Conservation (phyloP, 2,329 filamentous ascomycete genomes). For the Metarhizium brunneum region DNA sequence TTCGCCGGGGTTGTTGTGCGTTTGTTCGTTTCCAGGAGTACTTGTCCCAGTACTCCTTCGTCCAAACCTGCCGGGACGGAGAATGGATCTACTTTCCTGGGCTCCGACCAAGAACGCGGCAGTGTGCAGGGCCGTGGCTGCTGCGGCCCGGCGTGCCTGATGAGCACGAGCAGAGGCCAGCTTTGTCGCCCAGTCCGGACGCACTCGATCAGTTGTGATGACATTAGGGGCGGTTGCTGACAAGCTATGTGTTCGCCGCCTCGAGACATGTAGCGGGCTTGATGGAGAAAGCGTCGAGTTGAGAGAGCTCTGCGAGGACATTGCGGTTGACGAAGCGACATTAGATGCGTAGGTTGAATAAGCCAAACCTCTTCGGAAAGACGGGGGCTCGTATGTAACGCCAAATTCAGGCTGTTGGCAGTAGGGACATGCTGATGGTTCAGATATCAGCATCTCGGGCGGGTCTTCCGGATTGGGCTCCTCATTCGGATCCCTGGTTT, state of each 20-base stretch:
- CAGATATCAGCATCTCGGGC: constrained; percentile 68
- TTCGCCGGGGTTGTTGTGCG: constrained; percentile 5
- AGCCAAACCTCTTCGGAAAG: constrained; percentile 74
- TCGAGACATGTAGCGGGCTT: constrained; percentile 25
- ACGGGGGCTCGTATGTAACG: constrained; percentile 85
- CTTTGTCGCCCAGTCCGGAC: constrained; percentile 92
- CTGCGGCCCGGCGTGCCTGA: constrained; percentile 76
- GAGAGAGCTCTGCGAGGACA: constrained; percentile 80
- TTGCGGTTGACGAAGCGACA: constrained; percentile 49
- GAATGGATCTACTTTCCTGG: constrained; percentile 38
- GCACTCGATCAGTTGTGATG: constrained; percentile 83
- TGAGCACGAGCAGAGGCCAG: constrained; percentile 76
- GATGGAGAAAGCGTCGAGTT: constrained; percentile 45
- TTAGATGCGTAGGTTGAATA: constrained; percentile 45
- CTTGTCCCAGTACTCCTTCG: constrained; percentile 37
- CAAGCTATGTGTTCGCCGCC: constrained; percentile 48
- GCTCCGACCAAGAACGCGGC: constrained; percentile 85
- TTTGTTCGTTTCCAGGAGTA: constrained; percentile 16
- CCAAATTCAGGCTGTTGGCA: constrained; percentile 93
- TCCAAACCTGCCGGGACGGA: constrained; percentile 42
- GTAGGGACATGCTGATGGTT: constrained; percentile 87
- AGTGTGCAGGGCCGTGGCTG: constrained; percentile 88
- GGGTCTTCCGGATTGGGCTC: constrained; percentile 36
- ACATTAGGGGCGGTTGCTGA: constrained; percentile 79
- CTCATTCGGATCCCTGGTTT: constrained; percentile 25